Conservation (phyloP, 1,284 basidiomycete species). For the Melampsora abietis-canadensis region DNA sequence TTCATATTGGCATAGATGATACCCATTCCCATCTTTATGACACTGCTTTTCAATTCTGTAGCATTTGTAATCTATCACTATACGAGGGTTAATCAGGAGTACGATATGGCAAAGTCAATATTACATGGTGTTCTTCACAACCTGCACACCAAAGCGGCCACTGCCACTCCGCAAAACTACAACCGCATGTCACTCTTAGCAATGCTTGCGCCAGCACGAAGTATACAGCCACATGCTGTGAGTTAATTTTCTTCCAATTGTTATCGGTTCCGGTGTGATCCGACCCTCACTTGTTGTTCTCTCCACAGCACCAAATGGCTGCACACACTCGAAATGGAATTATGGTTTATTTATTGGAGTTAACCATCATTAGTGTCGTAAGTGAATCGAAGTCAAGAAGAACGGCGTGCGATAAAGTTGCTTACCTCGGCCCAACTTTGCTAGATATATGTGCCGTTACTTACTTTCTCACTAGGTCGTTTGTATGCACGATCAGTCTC, state of each 20-base stretch:
- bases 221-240: background rate
- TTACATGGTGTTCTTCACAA: background rate
- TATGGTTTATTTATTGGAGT: background rate
- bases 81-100: background rate
- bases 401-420: background rate
- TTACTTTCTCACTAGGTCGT: background rate
- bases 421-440: background rate
- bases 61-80: background rate
- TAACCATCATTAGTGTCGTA: background rate
- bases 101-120: background rate
- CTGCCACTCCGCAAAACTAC: background rate
- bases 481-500: background rate
- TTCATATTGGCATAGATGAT: background rate
- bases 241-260: background rate
- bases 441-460: background rate
- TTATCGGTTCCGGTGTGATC: background rate
- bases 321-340: background rate
- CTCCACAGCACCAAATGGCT: constrained; percentile 1
- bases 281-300: background rate
- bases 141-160: background rate
- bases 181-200: background rate
- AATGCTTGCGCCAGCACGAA: background rate
- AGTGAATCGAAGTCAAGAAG: background rate
- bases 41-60: background rate
- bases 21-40: background rate